Percentiles rank a stretch among this genome's conserved stretches.
Evolutionary conservation across 352 stramenopile genomes (phyloP).

Genomic region (Phytophthora agathidicida): DNA sequence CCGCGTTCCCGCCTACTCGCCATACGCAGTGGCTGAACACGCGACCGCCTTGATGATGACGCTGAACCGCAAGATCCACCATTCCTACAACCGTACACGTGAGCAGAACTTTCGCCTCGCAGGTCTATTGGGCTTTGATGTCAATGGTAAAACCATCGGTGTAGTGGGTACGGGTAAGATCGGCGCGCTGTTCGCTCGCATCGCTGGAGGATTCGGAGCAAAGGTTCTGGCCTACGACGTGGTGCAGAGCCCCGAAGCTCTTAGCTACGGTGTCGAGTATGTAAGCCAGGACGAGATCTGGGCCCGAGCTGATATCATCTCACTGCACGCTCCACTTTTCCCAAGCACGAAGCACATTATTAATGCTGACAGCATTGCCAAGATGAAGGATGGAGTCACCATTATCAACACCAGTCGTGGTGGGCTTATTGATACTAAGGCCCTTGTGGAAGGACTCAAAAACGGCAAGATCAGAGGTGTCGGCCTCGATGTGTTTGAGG

Average conservation of each 20-base stretch:
- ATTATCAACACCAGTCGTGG: constrained; percentile 92
- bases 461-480: constrained; percentile 69
- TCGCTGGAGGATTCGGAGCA: constrained; percentile 34
- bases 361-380: constrained; percentile 73
- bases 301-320: constrained; percentile 83
- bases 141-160: constrained; percentile 76
- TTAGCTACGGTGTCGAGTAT: constrained; percentile 39
- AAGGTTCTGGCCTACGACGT: constrained; percentile 76
- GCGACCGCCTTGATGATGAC: constrained; percentile 76
- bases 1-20: constrained; percentile 78
- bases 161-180: constrained; percentile 61
- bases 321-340: constrained; percentile 84
- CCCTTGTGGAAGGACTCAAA: constrained; percentile 81
- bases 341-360: constrained; percentile 86
- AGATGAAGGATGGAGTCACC: constrained; percentile 88
- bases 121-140: constrained; percentile 55
- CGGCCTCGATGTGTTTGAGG: constrained; percentile 90
- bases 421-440: constrained; percentile 82
- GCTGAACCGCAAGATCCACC: constrained; percentile 80
- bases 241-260: constrained; percentile 50
- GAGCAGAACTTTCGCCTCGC: constrained; percentile 81
- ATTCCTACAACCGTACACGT: constrained; percentile 72
- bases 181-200: constrained; percentile 52
- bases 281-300: constrained; percentile 64
- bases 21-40: constrained; percentile 83